phyloP scores from a whole-genome alignment of 2,329 filamentous ascomycete species.

The Curvularia spicifera region DNA sequence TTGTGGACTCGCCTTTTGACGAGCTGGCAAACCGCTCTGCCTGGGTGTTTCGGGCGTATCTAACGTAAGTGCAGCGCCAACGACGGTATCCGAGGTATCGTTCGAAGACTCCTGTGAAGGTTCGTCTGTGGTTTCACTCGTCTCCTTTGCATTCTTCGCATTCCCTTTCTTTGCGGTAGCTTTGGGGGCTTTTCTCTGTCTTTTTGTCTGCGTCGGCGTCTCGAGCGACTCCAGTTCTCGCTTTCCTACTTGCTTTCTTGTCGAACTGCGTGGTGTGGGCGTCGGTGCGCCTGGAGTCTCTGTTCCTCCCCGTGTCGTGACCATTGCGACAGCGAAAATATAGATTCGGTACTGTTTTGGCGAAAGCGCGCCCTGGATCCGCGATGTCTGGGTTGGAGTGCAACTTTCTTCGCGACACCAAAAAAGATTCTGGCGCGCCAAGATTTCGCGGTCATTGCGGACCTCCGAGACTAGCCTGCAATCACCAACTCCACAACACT shows the following conservation, averaged over 20 bases:
- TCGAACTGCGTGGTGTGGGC: slow-evolving; percentile 36
- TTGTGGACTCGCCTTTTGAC: slow-evolving; percentile 33
- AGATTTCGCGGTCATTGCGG: slow-evolving; percentile 35
- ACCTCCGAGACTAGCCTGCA: slow-evolving; percentile 24
- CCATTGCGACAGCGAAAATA: slow-evolving; percentile 35
- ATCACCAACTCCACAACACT: neutral
- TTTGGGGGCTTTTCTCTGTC: slow-evolving; percentile 32
- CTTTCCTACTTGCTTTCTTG: slow-evolving; percentile 35
- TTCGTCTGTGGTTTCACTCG: slow-evolving; percentile 10
- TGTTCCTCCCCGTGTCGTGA: slow-evolving; percentile 45
- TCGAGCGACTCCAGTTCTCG: slow-evolving; percentile 39
- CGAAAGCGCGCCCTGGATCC: slow-evolving; percentile 36
- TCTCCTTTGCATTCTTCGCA: neutral
- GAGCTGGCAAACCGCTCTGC: slow-evolving; percentile 22
- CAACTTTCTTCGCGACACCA: slow-evolving; percentile 30
- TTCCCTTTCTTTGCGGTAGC: slow-evolving; percentile 20
- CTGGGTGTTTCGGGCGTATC: slow-evolving; percentile 14
- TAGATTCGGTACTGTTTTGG: slow-evolving; percentile 13
- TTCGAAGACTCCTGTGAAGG: slow-evolving; percentile 20
- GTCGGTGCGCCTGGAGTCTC: slow-evolving; percentile 32
- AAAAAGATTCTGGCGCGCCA: slow-evolving; percentile 28
- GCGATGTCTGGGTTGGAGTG: slow-evolving; percentile 14
- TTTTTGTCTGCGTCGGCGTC: slow-evolving; percentile 39
- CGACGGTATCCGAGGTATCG: slow-evolving; percentile 21
- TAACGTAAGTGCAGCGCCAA: slow-evolving; percentile 14